Conservation (phyloP, 208 protist genomes). For the Leishmania guyanensis region DNA sequence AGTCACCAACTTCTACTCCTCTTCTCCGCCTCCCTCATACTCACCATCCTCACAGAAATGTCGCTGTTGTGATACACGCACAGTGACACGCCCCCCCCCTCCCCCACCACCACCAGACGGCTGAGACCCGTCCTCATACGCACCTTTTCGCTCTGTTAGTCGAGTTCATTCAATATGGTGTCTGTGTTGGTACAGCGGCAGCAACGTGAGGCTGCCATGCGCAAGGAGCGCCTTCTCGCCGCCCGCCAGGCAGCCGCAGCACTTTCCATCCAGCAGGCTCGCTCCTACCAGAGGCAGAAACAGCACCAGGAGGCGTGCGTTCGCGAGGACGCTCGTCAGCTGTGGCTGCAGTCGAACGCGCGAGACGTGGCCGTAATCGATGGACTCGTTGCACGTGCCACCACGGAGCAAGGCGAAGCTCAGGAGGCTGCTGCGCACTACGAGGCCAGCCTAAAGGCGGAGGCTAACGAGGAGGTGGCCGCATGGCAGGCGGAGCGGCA, state of each 20-base stretch:
- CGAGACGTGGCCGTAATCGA: slow-evolving; percentile 35
- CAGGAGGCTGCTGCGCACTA: slow-evolving; percentile 6
- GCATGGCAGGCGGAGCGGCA: slow-evolving; percentile 65
- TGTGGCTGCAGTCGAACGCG: slow-evolving; percentile 43
- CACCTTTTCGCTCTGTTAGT: neutral
- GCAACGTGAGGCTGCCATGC: slow-evolving; percentile 52
- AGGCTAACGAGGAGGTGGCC: slow-evolving; percentile 37
- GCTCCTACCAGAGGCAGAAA: slow-evolving; percentile 57
- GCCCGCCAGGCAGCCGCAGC: slow-evolving; percentile 47
- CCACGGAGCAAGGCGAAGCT: slow-evolving; percentile 31
- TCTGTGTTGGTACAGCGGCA: slow-evolving; percentile 52
- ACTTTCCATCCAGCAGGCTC: slow-evolving; percentile 47
- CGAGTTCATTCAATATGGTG: slow-evolving; percentile 44
- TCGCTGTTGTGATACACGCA: neutral
- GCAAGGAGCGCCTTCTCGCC: slow-evolving; percentile 50
- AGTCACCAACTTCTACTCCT: neutral
- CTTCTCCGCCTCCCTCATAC: neutral
- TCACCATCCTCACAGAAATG: neutral
- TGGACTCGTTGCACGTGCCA: slow-evolving; percentile 24
- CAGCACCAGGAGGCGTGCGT: slow-evolving; percentile 34
- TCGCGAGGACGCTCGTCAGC: slow-evolving; percentile 26
- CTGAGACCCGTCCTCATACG: neutral
- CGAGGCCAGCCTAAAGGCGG: slow-evolving; percentile 30
- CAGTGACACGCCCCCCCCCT: neutral
- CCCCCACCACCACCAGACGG: too few relatives aligned